Base-by-base conservation (phyloP, 2,329 filamentous ascomycete species). In the Fusarium marasasianum region DNA sequence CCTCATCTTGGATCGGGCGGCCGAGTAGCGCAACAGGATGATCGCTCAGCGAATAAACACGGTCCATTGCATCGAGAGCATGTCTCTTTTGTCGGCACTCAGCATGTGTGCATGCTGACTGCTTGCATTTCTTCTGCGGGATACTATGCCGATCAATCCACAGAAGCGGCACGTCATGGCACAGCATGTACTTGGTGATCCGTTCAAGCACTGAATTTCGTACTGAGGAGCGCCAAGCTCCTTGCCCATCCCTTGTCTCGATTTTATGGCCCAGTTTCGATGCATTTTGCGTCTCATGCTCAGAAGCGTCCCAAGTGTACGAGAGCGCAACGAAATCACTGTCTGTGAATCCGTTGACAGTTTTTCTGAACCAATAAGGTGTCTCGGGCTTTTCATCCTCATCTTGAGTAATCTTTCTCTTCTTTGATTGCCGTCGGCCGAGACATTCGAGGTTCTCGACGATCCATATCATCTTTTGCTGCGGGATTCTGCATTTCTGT, bases 91-190 rank as follows among this genome's bases (percentile, higher is more conserved):
- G 44, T n/a, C 61, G 63, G 59, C 78, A 79, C 13, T 61, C 61
- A 8, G 13, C 20, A 31, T 80, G 73, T 4, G 43, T 50, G 43
- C 73, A 78, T 20, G 53, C 11, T 3, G 29, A 10, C 22, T 62
- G 43, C 33, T 66, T 60, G 69, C 78, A 80, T 15, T 62, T 65
- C 31, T 73, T 68, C 59, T 80, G 78, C 1, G 66, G 69, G 20
- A 80, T 79, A 26, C 79, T 77, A 53, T 80, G 77, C 2, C 63
- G 62, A 50, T 81, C 80, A 7, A 81, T 80, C 79, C 79, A 81
- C 7, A 81, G 48, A n/a, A 75, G 55, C 2, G 61, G 31, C 14
- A 81, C 66, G 2, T 66, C 22, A 5, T 45, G 40, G 8, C 71
- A 60, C 35, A 62, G 29, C 79, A 80, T 81, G 24, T 80, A 80